A percentile compares a stretch with the other conserved stretches of the same genome.
Conservation (phyloP, 495 filamentous ascomycete genomes). For the Bacidia rubella region DNA sequence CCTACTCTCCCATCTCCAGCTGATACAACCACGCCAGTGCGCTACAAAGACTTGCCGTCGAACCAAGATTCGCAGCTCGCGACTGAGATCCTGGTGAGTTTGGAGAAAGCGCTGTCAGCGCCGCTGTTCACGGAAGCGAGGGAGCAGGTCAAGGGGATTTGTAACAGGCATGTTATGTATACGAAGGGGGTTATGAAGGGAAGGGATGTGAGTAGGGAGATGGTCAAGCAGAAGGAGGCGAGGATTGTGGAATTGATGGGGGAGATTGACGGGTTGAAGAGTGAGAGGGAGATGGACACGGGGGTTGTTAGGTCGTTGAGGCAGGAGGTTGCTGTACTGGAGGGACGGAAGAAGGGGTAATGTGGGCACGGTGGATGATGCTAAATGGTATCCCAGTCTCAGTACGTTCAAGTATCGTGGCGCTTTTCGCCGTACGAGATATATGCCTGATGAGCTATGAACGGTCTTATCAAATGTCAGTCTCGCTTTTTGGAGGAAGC, state of each 20-base stretch:
- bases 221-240: constrained; percentile 47
- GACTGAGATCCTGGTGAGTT: constrained; percentile 33
- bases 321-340: constrained; percentile 10
- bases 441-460: no score
- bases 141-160: constrained; percentile 30
- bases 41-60: constrained; percentile 28
- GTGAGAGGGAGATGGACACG: constrained; percentile 37
- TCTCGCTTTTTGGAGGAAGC: no score
- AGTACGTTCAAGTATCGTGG: not conserved
- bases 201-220: constrained; percentile 46
- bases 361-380: not conserved
- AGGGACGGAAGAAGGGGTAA: not conserved
- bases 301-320: constrained; percentile 25
- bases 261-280: constrained; percentile 35
- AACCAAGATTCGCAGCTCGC: constrained; percentile 36
- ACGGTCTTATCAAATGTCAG: no score
- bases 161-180: constrained; percentile 43
- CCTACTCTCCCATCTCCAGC: constrained; percentile 18
- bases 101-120: constrained; percentile 35
- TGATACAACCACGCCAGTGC: constrained; percentile 38
- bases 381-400: not conserved
- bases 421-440: no score
- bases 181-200: constrained; percentile 44
- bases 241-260: constrained; percentile 39
- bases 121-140: constrained; percentile 22